These are phyloP conservation scores for Penicillium janthinellum DNA, from an alignment of 2,329 filamentous ascomycete genomes.

Conservation along the genomic window DNA sequence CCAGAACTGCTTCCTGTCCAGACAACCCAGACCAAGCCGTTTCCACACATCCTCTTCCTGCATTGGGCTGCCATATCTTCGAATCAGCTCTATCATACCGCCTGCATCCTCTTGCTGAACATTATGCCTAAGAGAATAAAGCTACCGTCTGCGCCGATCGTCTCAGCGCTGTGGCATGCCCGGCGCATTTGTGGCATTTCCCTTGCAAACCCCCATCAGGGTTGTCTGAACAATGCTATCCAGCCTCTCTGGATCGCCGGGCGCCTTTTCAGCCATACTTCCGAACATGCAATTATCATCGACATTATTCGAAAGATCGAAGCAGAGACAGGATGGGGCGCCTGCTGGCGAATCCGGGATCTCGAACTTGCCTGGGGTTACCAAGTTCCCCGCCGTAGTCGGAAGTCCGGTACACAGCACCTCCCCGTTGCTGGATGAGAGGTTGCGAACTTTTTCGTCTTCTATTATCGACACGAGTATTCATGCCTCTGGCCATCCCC, in stretches of 20 bases:
- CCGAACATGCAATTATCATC: conserved; percentile 43
- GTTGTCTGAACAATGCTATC: conserved; percentile 60
- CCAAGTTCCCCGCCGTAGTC: conserved; percentile 17
- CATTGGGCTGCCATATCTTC: conserved; percentile 60
- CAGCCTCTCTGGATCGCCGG: conserved; percentile 62
- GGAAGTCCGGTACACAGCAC: neutral
- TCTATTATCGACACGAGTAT: neutral
- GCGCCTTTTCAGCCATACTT: conserved; percentile 54
- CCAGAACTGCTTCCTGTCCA: conserved; percentile 51
- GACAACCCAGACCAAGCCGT: conserved; percentile 48
- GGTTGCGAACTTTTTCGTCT: neutral
- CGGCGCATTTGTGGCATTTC: conserved; percentile 60
- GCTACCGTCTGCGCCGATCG: conserved; percentile 20
- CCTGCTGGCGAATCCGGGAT: conserved; percentile 57
- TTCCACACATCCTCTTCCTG: conserved; percentile 56
- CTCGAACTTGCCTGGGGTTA: conserved; percentile 46
- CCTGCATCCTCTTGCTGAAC: conserved; percentile 55
- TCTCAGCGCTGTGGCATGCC: conserved; percentile 58
- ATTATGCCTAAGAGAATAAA: conserved; percentile 43
- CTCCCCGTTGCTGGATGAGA: conserved; percentile 7
- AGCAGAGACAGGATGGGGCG: conserved; percentile 56
- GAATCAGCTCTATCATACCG: conserved; percentile 61
- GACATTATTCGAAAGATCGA: conserved; percentile 53
- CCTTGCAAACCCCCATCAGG: conserved; percentile 57
- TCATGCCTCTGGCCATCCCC: conserved; percentile 26